Conservation (phyloP, 1,284 basidiomycete genomes). For the Boletus semigastroideus region DNA sequence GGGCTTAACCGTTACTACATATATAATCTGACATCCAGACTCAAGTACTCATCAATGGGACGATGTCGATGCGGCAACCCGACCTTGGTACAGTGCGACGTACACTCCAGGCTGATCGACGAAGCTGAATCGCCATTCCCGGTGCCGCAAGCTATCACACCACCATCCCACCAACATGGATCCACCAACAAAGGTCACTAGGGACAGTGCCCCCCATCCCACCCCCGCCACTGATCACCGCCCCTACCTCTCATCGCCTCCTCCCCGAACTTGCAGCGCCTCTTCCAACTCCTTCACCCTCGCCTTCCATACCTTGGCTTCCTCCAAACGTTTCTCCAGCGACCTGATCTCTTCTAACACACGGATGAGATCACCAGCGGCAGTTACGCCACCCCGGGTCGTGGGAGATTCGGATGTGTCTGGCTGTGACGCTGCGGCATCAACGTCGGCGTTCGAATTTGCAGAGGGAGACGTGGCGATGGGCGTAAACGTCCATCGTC, state of each 20-base stretch:
- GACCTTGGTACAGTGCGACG: too few species aligned
- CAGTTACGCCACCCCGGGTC: slow-evolving; percentile 64
- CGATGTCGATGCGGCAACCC: too few species aligned
- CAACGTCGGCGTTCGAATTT: background rate
- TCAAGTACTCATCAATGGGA: too few species aligned
- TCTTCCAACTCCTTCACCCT: slow-evolving; percentile 28
- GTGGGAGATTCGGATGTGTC: slow-evolving; percentile 45
- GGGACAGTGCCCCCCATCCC: background rate
- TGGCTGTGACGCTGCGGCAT: slow-evolving; percentile 32
- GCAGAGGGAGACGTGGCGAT: slow-evolving; percentile 8
- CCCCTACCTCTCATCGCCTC: background rate
- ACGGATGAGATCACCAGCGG: slow-evolving; percentile 22
- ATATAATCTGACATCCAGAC: too few species aligned
- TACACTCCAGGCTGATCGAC: too few species aligned
- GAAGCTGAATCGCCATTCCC: background rate
- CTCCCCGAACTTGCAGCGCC: slow-evolving; percentile 16
- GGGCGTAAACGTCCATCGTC: slow-evolving; percentile 64
- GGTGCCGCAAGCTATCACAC: too few species aligned
- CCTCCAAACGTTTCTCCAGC: slow-evolving; percentile 64
- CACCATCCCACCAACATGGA: background rate
- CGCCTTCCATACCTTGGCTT: slow-evolving; percentile 66
- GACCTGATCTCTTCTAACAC: slow-evolving; percentile 56
- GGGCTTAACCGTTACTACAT: too few species aligned
- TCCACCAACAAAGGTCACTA: background rate
- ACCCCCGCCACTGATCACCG: background rate